phyloP scores from a whole-genome alignment of 2,329 filamentous ascomycete genomes.

The Penicillium occitanis region DNA sequence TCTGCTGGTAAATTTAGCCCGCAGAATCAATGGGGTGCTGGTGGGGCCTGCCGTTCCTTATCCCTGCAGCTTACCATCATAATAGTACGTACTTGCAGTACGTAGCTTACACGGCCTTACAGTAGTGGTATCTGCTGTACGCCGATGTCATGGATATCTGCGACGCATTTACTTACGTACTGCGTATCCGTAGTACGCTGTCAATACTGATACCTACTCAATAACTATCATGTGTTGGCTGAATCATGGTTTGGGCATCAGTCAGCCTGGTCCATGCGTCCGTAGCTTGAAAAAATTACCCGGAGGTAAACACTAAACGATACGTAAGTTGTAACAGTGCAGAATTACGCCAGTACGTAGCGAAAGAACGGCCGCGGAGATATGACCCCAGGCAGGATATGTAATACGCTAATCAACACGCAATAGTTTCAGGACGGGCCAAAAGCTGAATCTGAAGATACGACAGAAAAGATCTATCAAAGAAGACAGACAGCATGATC shows the following conservation, averaged over 20 bases:
- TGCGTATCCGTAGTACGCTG: neutral
- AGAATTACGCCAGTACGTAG: neutral
- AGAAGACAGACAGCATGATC: neutral
- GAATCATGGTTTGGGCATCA: neutral
- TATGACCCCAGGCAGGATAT: neutral
- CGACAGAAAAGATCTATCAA: neutral
- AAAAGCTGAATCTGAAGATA: neutral
- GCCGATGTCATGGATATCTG: neutral
- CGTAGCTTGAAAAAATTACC: neutral
- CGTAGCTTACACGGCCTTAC: neutral
- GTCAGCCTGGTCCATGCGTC: neutral
- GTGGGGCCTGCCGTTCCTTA: conserved; percentile 6
- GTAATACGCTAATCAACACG: neutral
- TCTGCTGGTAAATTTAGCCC: conserved; percentile 9
- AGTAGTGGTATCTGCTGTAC: neutral
- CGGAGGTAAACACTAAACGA: neutral
- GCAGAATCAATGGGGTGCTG: conserved; percentile 12
- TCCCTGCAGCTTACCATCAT: conserved; percentile 14
- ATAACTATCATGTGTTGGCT: neutral
- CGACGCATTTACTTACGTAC: neutral
- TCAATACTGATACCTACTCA: neutral
- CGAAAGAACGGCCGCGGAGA: neutral
- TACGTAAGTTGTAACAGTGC: neutral
- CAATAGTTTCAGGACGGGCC: neutral
- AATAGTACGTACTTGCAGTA: neutral